Base-by-base conservation (phyloP, 2,329 filamentous ascomycete genomes). In the Lachnum nothofagi region DNA sequence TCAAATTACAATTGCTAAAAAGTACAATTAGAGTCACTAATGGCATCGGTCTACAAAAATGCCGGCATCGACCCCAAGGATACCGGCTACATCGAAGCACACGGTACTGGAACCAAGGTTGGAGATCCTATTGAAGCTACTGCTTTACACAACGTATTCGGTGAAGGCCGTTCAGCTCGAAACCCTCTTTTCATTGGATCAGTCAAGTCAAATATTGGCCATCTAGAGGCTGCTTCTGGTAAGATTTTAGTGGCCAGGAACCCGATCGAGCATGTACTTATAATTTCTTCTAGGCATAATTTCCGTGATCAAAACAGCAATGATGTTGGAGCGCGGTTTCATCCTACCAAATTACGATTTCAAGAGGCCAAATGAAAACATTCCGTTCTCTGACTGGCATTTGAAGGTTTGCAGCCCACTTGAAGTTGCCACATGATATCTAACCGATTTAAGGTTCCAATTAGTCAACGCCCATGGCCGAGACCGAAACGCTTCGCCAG, bases 401-500 rank as follows among this genome's bases (percentile, higher is more conserved):
- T 44, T 71, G 2, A 66, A 68, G 56, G 67, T 68, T 7, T 29
- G 7, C 6, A 12, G 7, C 25, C 6, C 6, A 29, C 25, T 29
- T 29, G 7, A 6, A 29, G 6, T 6, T 29, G 6, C 25, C 25
- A 12, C 7, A 6, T 29, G 25, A 24, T 3, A 34, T 7, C 16
- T 23, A 22, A 12, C 6, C 12, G n/a, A 24, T 16, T 7, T 10
- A 23, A 62, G 60, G 58, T 62, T 57, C 68, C 60, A 5, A 53
- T 56, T 12, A 61, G 49, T 48, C 60, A 60, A 39, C 51, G 56
- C 3, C 60, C 58, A 20, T 62, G 58, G 58, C 58, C 60, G 22
- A 46, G 49, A 38, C 42, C 20, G 35, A 44, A 75, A 71, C 55
- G 69, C 76, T 49, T 6, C 12, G 25, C 25, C 6, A 76, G 73